Conservation (phyloP, 2,329 filamentous ascomycete species). For the Grosmannia serpens region DNA sequence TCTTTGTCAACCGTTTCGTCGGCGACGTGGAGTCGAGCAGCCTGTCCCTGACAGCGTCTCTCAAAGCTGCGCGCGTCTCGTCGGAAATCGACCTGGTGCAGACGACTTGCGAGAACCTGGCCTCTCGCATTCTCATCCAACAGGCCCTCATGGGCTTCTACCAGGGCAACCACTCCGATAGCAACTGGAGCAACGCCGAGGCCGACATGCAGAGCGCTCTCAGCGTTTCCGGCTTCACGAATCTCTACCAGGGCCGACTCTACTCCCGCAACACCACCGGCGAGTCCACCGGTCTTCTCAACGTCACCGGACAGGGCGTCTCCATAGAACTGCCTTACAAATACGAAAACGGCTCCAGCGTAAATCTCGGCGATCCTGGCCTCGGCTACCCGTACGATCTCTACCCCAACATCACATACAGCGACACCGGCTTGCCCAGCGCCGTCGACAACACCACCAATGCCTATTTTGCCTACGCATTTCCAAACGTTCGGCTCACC, state of each 20-base stretch:
- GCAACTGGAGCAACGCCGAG: conserved; percentile 49
- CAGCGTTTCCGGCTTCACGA: conserved; percentile 41
- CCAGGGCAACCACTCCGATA: conserved; percentile 37
- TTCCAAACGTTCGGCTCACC: conserved; percentile 37
- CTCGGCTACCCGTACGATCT: conserved; percentile 61
- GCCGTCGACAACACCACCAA: conserved; percentile 27
- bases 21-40: conserved; percentile 42
- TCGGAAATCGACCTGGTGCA: conserved; percentile 71
- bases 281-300: conserved; percentile 44
- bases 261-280: conserved; percentile 59
- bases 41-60: conserved; percentile 67
- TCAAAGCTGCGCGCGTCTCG: conserved; percentile 73
- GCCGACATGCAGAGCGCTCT: conserved; percentile 64
- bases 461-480: conserved; percentile 35
- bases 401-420: conserved; percentile 70
- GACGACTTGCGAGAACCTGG: conserved; percentile 59
- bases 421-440: conserved; percentile 29
- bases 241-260: conserved; percentile 59
- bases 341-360: conserved; percentile 42
- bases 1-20: conserved; percentile 45
- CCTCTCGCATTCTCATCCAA: conserved; percentile 54
- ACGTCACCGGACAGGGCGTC: conserved; percentile 42
- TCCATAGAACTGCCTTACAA: conserved; percentile 51
- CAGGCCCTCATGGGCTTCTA: conserved; percentile 40
- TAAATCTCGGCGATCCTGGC: conserved; percentile 48